Conservation (phyloP, 306 rosid genomes). For the Trifolium dubium region DNA sequence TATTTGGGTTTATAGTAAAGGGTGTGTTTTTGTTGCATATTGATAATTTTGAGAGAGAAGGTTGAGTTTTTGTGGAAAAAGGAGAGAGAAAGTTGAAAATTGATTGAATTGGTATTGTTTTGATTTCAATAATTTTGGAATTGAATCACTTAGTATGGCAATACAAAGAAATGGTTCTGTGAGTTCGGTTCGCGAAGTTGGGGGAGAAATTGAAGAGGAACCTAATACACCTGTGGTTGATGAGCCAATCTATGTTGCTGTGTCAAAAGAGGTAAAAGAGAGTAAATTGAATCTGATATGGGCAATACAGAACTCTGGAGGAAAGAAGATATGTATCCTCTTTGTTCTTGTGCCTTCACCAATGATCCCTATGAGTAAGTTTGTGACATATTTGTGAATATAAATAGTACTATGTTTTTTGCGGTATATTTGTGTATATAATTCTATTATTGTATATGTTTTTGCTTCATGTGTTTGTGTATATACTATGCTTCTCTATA, state of each 20-base stretch:
- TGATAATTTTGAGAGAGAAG: constrained; percentile 7
- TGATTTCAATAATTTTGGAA: constrained; percentile 12
- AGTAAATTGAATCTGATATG: constrained; percentile 64
- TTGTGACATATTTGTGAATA: constrained; percentile 14
- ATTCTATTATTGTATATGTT: neutral
- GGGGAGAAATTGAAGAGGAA: constrained; percentile 62
- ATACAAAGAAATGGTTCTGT: constrained; percentile 42
- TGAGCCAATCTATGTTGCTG: constrained; percentile 67
- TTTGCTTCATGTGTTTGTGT: constrained; percentile 1
- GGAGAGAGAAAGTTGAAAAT: constrained; percentile 17
- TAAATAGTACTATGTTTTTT: constrained; percentile 16
- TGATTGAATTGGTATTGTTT: neutral
- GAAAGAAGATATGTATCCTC: constrained; percentile 70
- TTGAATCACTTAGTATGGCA: constrained; percentile 51
- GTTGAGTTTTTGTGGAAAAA: constrained; percentile 4
- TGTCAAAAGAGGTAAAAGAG: constrained; percentile 73
- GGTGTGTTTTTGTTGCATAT: neutral
- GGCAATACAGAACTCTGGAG: constrained; percentile 70
- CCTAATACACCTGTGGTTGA: constrained; percentile 50
- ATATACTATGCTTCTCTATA: neutral
- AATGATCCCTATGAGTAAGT: constrained; percentile 77
- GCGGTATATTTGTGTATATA: neutral
- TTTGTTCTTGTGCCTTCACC: constrained; percentile 79
- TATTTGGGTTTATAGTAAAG: neutral
- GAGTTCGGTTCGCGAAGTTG: constrained; percentile 45